A percentile compares a stretch with the other conserved stretches of the same genome.
phyloP scores from a whole-genome alignment of 164 flowering plant species.

The Buxus sempervirens region DNA sequence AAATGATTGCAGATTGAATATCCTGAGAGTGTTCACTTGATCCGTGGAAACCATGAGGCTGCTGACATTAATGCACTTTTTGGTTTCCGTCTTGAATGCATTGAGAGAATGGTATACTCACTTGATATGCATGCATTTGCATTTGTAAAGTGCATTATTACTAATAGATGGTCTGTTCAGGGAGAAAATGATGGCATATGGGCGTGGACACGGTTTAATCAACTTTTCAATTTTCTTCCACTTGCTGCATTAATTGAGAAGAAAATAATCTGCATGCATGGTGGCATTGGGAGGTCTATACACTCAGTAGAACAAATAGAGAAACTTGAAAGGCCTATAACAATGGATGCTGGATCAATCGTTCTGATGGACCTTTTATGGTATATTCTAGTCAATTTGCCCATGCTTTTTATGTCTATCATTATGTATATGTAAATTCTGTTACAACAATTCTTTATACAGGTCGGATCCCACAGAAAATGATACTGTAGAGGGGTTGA shows the following conservation, averaged over 20 bases:
- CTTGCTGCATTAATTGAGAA: slow-evolving; percentile 95
- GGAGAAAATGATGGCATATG: slow-evolving; percentile 98
- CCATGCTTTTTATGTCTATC: not conserved
- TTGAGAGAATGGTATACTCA: slow-evolving; percentile 65
- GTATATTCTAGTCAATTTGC: slow-evolving; percentile 27
- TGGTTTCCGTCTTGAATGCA: slow-evolving; percentile 48
- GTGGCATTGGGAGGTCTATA: slow-evolving; percentile 98
- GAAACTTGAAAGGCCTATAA: slow-evolving; percentile 96
- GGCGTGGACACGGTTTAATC: slow-evolving; percentile 99
- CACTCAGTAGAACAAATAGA: slow-evolving; percentile 92
- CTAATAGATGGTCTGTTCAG: slow-evolving; percentile 30
- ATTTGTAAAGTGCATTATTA: slow-evolving; percentile 9
- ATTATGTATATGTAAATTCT: not conserved
- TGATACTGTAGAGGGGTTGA: slow-evolving; percentile 93
- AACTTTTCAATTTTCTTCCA: slow-evolving; percentile 93
- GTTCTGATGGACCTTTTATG: slow-evolving; percentile 93
- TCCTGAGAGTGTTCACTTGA: slow-evolving; percentile 44
- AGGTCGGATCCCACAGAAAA: slow-evolving; percentile 99
- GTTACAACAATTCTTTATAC: slow-evolving; percentile 12
- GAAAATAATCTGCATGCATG: slow-evolving; percentile 98
- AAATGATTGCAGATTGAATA: slow-evolving; percentile 57
- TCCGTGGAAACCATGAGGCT: slow-evolving; percentile 92
- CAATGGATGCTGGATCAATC: slow-evolving; percentile 96
- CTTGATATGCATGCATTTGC: not conserved
- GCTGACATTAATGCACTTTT: slow-evolving; percentile 72